Percentiles rank a stretch among this genome's conserved stretches.
Conservation (phyloP, 208 protist species). For the Tritrichomonas foetus region DNA sequence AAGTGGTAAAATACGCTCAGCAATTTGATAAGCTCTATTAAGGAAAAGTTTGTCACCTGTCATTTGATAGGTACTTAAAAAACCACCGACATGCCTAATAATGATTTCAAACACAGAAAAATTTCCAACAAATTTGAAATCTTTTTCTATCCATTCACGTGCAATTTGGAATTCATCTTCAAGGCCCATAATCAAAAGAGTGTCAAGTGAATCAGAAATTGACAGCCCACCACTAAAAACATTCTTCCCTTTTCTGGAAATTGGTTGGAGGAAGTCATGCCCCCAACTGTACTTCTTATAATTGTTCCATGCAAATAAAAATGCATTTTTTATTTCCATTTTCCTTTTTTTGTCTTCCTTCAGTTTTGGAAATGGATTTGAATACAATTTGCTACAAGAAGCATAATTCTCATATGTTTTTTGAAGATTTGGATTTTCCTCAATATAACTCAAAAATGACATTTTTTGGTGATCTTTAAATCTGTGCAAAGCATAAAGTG, state of each 20-base stretch:
- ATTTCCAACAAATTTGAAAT: neutral
- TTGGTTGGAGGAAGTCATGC: neutral
- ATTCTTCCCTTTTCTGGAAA: neutral
- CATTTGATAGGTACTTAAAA: conserved; percentile 64
- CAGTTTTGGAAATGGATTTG: neutral
- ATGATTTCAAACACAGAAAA: conserved; percentile 65
- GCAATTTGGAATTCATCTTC: neutral
- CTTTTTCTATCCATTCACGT: neutral
- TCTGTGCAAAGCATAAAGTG: too few species aligned
- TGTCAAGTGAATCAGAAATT: neutral
- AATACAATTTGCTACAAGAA: too few species aligned
- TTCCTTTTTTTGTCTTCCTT: neutral
- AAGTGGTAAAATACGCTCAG: neutral
- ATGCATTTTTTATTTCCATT: neutral
- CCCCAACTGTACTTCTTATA: conserved; percentile 1
- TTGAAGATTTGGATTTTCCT: too few species aligned
- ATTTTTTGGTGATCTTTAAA: too few species aligned
- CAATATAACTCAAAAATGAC: too few species aligned
- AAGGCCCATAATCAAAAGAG: neutral
- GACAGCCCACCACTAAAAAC: neutral
- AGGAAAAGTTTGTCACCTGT: conserved; percentile 57
- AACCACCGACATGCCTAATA: conserved; percentile 66
- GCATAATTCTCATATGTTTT: too few species aligned
- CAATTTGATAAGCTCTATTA: neutral
- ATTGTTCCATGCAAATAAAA: neutral